Evolutionary conservation across 2,329 filamentous ascomycete species (phyloP), one percentile per base, ranked within the genome.

Genomic region (Uncinocarpus reesii): DNA sequence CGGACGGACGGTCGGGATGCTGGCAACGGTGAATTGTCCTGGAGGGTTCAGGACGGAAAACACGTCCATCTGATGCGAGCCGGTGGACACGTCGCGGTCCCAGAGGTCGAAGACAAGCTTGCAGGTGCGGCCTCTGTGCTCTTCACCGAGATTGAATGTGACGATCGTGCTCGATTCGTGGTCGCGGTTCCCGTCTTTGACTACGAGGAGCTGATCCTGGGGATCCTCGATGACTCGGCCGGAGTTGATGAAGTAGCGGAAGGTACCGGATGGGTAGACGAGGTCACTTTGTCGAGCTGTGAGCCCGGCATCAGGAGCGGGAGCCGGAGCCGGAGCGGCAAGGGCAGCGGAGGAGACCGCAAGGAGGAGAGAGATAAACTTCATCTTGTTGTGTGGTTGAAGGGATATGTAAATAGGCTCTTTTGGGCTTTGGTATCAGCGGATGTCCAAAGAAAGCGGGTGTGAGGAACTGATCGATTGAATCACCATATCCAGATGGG

Each of bases 111-210:
- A 58, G 7, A 55, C 48, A 8, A 60, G 51, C 42, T 47, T 52
- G 56, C 58, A 60, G 15, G 43, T 53, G 18, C 51, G 53, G 41
- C 55, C 56, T 10, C 40, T 35, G 32, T 53, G 34, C 1, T 54
- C 50, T 0, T 48, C 6, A 16, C 47, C 41, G 20, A 59, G 26
- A n/a, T 54, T 7, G 47, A 59, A 60, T 24, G 55, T 60, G 7
- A 58, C 55, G 20, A 60, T 56, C 1, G 54, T 49, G 50, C 50
- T 59, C 31, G 54, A 56, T 38, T 58, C 57, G 28, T 60, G 44
- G 4, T 15, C 49, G 0, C 41, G 45, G 16, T 55, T 55, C 26
- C 50, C 50, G 52, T 58, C 52, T 44, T 59, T 58, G 16, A 56
- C 51, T 21, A 60, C 55, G 20, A 60, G 55, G 1, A 54, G 52